Evolutionary conservation across 345 rosid genomes (phyloP), one percentile per base, ranked within the genome.

Genomic region (Erysimum cheiranthoides): DNA sequence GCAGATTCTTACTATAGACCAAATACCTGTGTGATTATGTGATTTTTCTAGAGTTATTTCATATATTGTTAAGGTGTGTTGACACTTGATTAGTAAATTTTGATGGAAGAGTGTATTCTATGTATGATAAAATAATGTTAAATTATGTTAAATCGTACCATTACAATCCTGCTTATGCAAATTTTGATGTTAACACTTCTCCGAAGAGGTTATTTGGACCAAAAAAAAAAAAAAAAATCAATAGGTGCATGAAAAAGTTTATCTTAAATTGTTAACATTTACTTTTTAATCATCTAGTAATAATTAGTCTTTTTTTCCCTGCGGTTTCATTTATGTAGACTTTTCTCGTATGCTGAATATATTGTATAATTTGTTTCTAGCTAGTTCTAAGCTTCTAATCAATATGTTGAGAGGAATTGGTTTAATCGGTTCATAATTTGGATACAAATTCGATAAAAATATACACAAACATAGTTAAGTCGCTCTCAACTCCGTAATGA

Each of bases 1-100:
- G n/a, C n/a, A n/a, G 56, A 14, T 69, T 25, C 56, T 45, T 25
- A 61, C 21, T 69, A 75, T 40, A 69, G 61, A 14, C 43, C 74
- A 51, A 59, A 60, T 34, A 8, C 4, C 50, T 75, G 79, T 68
- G 69, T 75, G 17, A 69, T 75, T 75, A 59, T 68, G 68, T 75
- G 31, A 67, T 59, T 58, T 64, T 36, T 66, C 56, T 47, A 10
- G 5, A 47, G 1, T 47, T 57, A 0, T 65, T 56, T 65, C 7
- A 9, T 7, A 32, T 54, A 52, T 8, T 64, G 8, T 21, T 7
- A 6, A 61, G 27, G 30, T 61, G 39, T 34, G 42, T 2, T 60
- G 30, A 30, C 59, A 35, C 17, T 25, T 36, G 35, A 9, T 71
- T 72, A 5, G 10, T 38, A 3, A 38, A 38, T 38, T 38, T 71